Evolutionary conservation across 192 early-diverging fungal genomes (phyloP).

Genomic region (Phycomyces blakesleeanus): DNA sequence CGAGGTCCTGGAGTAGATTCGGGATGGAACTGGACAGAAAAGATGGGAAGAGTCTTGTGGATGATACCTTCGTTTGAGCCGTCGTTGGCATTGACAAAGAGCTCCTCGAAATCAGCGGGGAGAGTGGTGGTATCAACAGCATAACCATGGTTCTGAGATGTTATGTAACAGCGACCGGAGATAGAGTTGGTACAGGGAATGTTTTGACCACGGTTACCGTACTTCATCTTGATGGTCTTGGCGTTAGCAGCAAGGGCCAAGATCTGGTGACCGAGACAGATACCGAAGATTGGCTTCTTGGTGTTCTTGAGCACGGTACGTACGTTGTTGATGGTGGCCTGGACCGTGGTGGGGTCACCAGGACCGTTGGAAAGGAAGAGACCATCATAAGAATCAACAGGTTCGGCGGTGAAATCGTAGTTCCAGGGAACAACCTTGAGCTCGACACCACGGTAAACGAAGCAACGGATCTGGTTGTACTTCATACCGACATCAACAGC

Average conservation of each 20-base stretch:
- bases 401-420: conserved; percentile 82
- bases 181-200: conserved; percentile 97
- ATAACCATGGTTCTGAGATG: conserved; percentile 98
- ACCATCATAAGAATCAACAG: conserved; percentile 71
- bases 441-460: conserved; percentile 92
- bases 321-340: conserved; percentile 74
- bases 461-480: conserved; percentile 98
- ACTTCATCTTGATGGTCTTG: conserved; percentile 93
- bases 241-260: conserved; percentile 92
- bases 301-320: conserved; percentile 59
- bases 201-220: conserved; percentile 99
- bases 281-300: conserved; percentile 95
- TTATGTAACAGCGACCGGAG: conserved; percentile 97
- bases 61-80: conserved; percentile 98
- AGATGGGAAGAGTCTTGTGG: conserved; percentile 88
- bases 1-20: conserved; percentile 94
- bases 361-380: conserved; percentile 95
- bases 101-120: conserved; percentile 71
- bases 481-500: conserved; percentile 99
- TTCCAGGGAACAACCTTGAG: conserved; percentile 95
- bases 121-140: conserved; percentile 86
- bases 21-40: conserved; percentile 99
- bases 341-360: conserved; percentile 88
- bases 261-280: conserved; percentile 98
- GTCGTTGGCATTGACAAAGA: conserved; percentile 99